Conservation (phyloP, 441 rosid genomes). For the Aquilaria agallochum region DNA sequence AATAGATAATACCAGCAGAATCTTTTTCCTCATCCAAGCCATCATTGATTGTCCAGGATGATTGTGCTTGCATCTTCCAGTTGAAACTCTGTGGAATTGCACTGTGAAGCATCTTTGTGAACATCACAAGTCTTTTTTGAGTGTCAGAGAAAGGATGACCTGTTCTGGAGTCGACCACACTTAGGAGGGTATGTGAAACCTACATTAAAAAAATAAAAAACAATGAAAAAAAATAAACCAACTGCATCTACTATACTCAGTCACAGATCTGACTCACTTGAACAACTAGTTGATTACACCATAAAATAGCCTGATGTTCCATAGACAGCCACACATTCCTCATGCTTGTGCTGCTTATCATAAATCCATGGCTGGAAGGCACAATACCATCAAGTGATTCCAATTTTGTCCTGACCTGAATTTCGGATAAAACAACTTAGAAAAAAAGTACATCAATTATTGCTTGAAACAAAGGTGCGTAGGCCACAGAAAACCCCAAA, state of each 20-base stretch:
- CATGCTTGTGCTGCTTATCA: slow-evolving; percentile 85
- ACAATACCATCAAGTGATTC: slow-evolving; percentile 91
- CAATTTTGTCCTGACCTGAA: slow-evolving; percentile 80
- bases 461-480: background rate
- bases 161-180: slow-evolving; percentile 78
- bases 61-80: slow-evolving; percentile 53
- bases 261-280: slow-evolving; percentile 57
- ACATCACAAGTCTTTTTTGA: slow-evolving; percentile 53
- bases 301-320: slow-evolving; percentile 98
- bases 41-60: slow-evolving; percentile 34
- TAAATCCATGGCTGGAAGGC: slow-evolving; percentile 87
- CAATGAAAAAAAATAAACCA: background rate
- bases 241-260: too few species aligned
- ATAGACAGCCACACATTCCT: slow-evolving; percentile 97
- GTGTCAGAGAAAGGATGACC: slow-evolving; percentile 66
- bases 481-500: background rate
- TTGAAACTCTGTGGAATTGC: slow-evolving; percentile 72
- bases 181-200: slow-evolving; percentile 98
- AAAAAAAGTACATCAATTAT: background rate
- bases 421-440: slow-evolving; percentile 11
- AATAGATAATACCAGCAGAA: slow-evolving; percentile 35
- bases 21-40: slow-evolving; percentile 41
- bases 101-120: slow-evolving; percentile 85
- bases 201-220: slow-evolving; percentile 27
- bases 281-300: slow-evolving; percentile 98